Evolutionary conservation across 2,329 filamentous ascomycete species (phyloP), one percentile per base, ranked within the genome.

Genomic region (Pseudocercospora cruenta): DNA sequence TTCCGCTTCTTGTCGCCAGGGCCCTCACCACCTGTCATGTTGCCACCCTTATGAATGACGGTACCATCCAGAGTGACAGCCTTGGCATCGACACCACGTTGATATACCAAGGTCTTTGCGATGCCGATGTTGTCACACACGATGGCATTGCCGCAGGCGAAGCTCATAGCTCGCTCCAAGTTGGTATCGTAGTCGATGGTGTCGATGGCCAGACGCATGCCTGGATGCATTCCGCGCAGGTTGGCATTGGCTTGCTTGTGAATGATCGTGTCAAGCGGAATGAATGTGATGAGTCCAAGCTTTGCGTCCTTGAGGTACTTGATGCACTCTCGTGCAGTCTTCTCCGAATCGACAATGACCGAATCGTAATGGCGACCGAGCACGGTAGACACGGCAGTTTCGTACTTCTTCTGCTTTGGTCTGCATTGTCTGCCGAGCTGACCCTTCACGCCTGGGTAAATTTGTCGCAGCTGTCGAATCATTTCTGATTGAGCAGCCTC

Each of bases 201-300:
- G 78, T 99, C 95, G 69, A 99, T 96, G 0, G 94, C 96, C 65
- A 97, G 86, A 7, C 94, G 89, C 79, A 89, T 89, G 54, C 91
- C 92, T 45, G 92, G 91, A 63, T 92, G 86, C 78, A 97, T 90
- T 28, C 93, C 92, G 80, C 97, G 97, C 70, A 99, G 84, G 66
- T 92, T 94, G 4, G 93, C 91, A 77, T 96, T 96, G 66, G 95
- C 88, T 10, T 92, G 89, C 77, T 92, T 94, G 76, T 97, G 94
- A 75, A 98, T 96, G 78, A 99, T 97, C 60, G 96, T 97, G 82
- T 99, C 95, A 19, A 99, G 85, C 0, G 95, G 95, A 69, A 98
- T 94, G 78, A 99, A 98, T 0, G 93, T 97, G 80, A 95, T 92
- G 65, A 94, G 92, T 6, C 91, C 87, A 62, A 91, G 90, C 63